Conservation (phyloP, 1,284 basidiomycete genomes). For the Ustilago cynodontis region DNA sequence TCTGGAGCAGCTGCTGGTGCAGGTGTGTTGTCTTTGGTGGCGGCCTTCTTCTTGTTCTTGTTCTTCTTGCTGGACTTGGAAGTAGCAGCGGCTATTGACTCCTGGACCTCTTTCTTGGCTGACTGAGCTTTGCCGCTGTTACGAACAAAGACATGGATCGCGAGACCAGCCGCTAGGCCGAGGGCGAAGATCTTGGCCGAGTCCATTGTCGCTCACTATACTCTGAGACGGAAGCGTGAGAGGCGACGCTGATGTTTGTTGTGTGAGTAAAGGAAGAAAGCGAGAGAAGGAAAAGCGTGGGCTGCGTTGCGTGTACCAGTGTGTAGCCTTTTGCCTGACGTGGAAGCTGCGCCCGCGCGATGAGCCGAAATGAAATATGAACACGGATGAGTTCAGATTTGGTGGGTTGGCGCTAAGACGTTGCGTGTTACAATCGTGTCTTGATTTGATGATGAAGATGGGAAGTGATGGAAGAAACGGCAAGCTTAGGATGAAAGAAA, state of each 20-base stretch:
- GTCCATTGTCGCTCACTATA: slow-evolving; percentile 22
- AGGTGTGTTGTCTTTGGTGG: slow-evolving; percentile 6
- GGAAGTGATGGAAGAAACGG: not conserved
- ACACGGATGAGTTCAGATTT: not conserved
- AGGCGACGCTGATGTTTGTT: not conserved
- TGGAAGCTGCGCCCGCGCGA: slow-evolving; percentile 14
- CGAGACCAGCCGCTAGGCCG: slow-evolving; percentile 41
- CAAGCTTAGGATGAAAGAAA: no score
- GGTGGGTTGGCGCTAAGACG: not conserved
- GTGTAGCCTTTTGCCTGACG: slow-evolving; percentile 15
- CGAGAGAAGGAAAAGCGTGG: not conserved
- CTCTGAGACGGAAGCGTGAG: not conserved
- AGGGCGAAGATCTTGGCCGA: slow-evolving; percentile 53
- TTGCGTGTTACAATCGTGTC: no score
- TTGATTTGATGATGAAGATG: not conserved
- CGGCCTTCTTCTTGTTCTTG: slow-evolving; percentile 31
- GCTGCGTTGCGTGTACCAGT: not conserved
- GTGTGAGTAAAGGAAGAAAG: not conserved
- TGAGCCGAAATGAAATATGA: slow-evolving; percentile 9
- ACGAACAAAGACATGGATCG: slow-evolving; percentile 37
- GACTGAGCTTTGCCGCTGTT: slow-evolving; percentile 9
- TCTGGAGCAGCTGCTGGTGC: not conserved
- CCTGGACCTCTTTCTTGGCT: not conserved
- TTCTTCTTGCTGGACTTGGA: slow-evolving; percentile 18
- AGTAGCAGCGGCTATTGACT: slow-evolving; percentile 13